Evolutionary conservation across 352 stramenopile species (phyloP).

Genomic region (Phytopythium litorale): DNA sequence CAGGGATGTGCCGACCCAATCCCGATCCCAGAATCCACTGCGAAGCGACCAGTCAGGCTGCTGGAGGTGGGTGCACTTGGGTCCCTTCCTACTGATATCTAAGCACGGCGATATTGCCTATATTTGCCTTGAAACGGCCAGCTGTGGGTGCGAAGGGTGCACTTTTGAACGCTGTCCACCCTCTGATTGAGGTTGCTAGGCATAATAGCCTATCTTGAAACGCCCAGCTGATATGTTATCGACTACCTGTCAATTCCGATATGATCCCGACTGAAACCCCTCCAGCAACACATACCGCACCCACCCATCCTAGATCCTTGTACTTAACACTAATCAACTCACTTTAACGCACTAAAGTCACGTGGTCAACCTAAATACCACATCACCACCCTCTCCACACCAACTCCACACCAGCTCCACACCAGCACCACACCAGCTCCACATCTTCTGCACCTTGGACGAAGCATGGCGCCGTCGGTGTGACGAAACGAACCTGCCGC

Average conservation of each 20-base stretch:
- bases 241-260: not conserved
- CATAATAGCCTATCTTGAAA: too few species aligned
- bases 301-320: not conserved
- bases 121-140: too few species aligned
- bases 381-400: not conserved
- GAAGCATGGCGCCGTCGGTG: constrained; percentile 30
- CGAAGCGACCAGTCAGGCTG: not conserved
- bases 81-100: not conserved
- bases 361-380: too few species aligned
- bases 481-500: constrained; percentile 59
- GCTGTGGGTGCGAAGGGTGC: too few species aligned
- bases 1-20: not conserved
- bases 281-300: not conserved
- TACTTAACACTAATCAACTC: not conserved
- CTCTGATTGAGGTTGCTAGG: too few species aligned
- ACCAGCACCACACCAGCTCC: not conserved
- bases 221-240: not conserved
- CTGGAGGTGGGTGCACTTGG: not conserved
- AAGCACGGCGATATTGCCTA: too few species aligned
- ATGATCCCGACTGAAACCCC: not conserved
- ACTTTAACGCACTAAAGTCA: too few species aligned
- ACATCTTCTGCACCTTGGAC: not conserved
- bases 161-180: too few species aligned
- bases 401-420: not conserved
- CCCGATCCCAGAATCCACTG: constrained; percentile 3